A percentile compares a stretch with the other conserved stretches of the same genome.
These are phyloP conservation scores for Chaetomium strumarium DNA, from an alignment of 2,329 filamentous ascomycete species.

Conservation along the genomic window DNA sequence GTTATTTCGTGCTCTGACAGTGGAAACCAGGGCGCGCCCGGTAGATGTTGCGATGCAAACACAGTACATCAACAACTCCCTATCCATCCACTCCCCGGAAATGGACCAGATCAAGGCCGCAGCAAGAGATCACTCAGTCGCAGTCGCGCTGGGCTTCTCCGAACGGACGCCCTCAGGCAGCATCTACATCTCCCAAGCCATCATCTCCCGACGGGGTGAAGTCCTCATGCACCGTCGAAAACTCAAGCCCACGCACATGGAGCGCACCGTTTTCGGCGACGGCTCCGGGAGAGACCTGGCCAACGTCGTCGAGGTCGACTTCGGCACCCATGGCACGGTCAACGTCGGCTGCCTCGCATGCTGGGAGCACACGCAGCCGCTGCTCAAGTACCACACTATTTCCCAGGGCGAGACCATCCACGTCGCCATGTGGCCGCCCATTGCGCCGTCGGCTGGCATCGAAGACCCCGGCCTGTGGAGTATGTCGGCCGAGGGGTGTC, in stretches of 20 bases:
- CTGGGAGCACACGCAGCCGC: slow-evolving; percentile 47
- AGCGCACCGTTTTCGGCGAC: slow-evolving; percentile 46
- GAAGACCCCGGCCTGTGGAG: slow-evolving; percentile 26
- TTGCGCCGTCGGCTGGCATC: slow-evolving; percentile 8
- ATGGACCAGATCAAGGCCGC: slow-evolving; percentile 33
- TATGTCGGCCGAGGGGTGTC: slow-evolving; percentile 33
- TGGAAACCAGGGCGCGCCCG: slow-evolving; percentile 27
- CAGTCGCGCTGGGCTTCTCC: slow-evolving; percentile 40
- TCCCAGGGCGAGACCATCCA: slow-evolving; percentile 42
- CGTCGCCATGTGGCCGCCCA: slow-evolving; percentile 42
- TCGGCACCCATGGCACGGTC: slow-evolving; percentile 32
- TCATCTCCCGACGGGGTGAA: slow-evolving; percentile 38
- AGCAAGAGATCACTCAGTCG: slow-evolving; percentile 34
- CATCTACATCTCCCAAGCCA: slow-evolving; percentile 42
- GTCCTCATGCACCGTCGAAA: slow-evolving; percentile 39
- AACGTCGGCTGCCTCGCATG: slow-evolving; percentile 42
- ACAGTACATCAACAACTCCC: slow-evolving; percentile 28
- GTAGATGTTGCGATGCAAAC: slow-evolving; percentile 29
- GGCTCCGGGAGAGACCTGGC: slow-evolving; percentile 34
- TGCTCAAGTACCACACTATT: slow-evolving; percentile 43
- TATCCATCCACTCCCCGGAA: slow-evolving; percentile 24
- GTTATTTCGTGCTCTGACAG: not conserved
- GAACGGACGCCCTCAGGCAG: slow-evolving; percentile 32
- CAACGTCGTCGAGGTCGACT: slow-evolving; percentile 35
- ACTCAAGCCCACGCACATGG: slow-evolving; percentile 49